phyloP scores from a whole-genome alignment of 2,329 filamentous ascomycete genomes.

The Gliomastix tumulicola region DNA sequence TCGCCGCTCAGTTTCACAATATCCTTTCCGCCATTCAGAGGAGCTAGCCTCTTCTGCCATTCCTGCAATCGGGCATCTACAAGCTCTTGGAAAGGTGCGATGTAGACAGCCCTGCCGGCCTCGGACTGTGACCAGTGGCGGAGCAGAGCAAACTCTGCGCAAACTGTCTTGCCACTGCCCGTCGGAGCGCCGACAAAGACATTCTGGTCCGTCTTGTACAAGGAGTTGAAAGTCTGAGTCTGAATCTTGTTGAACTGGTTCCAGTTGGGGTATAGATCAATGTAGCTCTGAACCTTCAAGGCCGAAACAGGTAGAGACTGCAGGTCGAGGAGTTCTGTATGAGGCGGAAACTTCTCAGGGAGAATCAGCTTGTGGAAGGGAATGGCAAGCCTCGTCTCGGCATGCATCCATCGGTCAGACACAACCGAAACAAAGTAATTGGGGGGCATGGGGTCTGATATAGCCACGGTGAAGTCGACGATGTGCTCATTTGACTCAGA shows the following conservation, averaged over 20 bases:
- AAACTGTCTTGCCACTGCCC: slow-evolving; percentile 93
- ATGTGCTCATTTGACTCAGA: slow-evolving; percentile 88
- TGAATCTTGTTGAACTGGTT: slow-evolving; percentile 94
- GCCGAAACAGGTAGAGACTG: slow-evolving; percentile 86
- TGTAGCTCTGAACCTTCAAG: slow-evolving; percentile 78
- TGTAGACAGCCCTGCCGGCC: slow-evolving; percentile 75
- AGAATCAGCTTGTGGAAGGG: slow-evolving; percentile 93
- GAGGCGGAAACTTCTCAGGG: slow-evolving; percentile 90
- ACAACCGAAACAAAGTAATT: slow-evolving; percentile 97
- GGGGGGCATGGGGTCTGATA: slow-evolving; percentile 95
- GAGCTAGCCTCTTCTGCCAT: slow-evolving; percentile 72
- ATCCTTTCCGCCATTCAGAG: slow-evolving; percentile 74
- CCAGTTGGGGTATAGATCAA: slow-evolving; percentile 75
- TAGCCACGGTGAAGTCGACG: slow-evolving; percentile 92
- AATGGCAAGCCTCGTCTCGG: slow-evolving; percentile 86
- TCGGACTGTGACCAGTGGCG: slow-evolving; percentile 65
- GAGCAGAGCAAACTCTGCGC: slow-evolving; percentile 87
- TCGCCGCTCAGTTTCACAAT: slow-evolving; percentile 93
- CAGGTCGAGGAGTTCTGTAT: slow-evolving; percentile 85
- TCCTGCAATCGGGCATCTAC: slow-evolving; percentile 76
- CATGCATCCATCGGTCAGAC: slow-evolving; percentile 97
- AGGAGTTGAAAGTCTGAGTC: slow-evolving; percentile 91
- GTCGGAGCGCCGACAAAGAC: slow-evolving; percentile 90
- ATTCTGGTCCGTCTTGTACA: slow-evolving; percentile 88
- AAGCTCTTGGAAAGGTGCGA: slow-evolving; percentile 91